Percentiles rank a stretch among this genome's conserved stretches.
These are phyloP conservation scores for Hypoxylon sp. DNA, from an alignment of 2,329 filamentous ascomycete species.

Conservation along the genomic window DNA sequence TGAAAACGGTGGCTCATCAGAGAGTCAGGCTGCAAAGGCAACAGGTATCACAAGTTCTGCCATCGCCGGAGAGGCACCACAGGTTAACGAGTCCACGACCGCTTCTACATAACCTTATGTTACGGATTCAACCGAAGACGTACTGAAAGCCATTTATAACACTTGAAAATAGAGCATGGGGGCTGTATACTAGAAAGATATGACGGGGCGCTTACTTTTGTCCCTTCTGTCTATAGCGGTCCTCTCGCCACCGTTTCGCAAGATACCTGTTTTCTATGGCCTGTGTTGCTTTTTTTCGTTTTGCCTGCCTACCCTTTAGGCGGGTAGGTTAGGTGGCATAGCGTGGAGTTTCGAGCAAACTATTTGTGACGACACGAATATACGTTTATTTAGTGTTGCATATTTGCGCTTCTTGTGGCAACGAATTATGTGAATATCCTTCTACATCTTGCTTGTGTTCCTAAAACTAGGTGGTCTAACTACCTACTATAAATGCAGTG, in stretches of 20 bases:
- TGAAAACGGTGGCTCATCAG: conserved; percentile 22
- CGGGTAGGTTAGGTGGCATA: too few species aligned
- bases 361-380: conserved; percentile 14
- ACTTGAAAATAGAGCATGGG: conserved; percentile 3
- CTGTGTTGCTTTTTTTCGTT: conserved; percentile 3
- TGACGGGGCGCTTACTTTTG: conserved; percentile 10
- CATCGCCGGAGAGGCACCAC: conserved; percentile 4
- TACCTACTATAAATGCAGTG: too few species aligned
- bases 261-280: conserved; percentile 30
- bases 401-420: too few species aligned
- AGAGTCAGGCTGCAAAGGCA: conserved; percentile 16
- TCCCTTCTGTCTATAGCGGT: not conserved
- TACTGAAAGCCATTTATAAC: not conserved
- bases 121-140: not conserved
- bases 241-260: conserved; percentile 1
- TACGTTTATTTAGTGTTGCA: not conserved
- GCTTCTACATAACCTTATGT: conserved; percentile 9
- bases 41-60: too few species aligned
- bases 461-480: too few species aligned
- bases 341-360: conserved; percentile 31
- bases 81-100: not conserved
- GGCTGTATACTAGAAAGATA: conserved; percentile 9
- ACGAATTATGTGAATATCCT: too few species aligned
- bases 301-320: conserved; percentile 4
- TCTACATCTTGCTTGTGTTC: too few species aligned